A percentile compares a stretch with the other conserved stretches of the same genome.
Evolutionary conservation across 495 filamentous ascomycete species (phyloP).

Genomic region (Baudoinia panamericana): DNA sequence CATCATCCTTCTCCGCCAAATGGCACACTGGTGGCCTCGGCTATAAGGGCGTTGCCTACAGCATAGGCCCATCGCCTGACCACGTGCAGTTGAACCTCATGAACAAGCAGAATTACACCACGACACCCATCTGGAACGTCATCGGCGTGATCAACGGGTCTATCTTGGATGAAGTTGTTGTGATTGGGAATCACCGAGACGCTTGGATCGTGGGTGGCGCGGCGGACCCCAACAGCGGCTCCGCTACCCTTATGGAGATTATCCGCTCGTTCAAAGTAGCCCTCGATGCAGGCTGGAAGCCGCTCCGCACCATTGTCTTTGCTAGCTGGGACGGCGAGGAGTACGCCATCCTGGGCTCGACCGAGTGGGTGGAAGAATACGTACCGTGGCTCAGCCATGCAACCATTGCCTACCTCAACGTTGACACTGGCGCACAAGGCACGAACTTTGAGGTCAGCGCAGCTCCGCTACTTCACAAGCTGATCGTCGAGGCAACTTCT

Average conservation of each 20-base stretch:
- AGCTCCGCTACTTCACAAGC: conserved; percentile 65
- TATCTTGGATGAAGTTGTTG: conserved; percentile 69
- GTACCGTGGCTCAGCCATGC: conserved; percentile 56
- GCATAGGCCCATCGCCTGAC: conserved; percentile 76
- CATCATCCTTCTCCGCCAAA: conserved; percentile 59
- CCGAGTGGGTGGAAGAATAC: conserved; percentile 71
- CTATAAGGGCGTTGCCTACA: conserved; percentile 79
- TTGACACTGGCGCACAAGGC: conserved; percentile 50
- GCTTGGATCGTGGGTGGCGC: conserved; percentile 71
- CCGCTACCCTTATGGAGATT: conserved; percentile 33
- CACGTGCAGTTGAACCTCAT: conserved; percentile 63
- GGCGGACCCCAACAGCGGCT: conserved; percentile 34
- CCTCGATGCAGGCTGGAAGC: conserved; percentile 30
- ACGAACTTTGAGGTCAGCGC: conserved; percentile 45
- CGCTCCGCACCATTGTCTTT: conserved; percentile 48
- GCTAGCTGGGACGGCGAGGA: conserved; percentile 70
- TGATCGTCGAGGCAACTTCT: conserved; percentile 55
- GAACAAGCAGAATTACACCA: conserved; percentile 82
- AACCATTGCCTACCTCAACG: conserved; percentile 54
- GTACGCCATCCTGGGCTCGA: conserved; percentile 56
- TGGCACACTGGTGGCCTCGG: conserved; percentile 62
- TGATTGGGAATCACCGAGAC: conserved; percentile 94
- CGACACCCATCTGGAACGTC: conserved; percentile 84
- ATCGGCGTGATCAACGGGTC: conserved; percentile 92
- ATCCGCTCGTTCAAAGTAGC: conserved; percentile 27